Evolutionary conservation across 192 early-diverging fungal genomes (phyloP), one percentile per base, ranked within the genome.

Genomic region (Umbelopsis vinacea): DNA sequence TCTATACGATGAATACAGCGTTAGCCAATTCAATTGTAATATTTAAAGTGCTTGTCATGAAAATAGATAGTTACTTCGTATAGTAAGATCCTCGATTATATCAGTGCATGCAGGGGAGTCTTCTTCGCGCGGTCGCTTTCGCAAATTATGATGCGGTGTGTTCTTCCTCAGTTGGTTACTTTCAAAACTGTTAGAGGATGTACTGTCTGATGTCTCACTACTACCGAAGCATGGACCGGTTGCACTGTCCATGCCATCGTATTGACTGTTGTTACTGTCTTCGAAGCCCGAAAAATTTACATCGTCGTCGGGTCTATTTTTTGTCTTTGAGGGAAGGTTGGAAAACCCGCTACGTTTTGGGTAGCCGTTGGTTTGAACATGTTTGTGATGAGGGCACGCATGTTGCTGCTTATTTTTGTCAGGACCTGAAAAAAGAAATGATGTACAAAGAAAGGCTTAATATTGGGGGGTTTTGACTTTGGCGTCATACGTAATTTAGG

Each of bases 51-150:
- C 0, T 37, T 3, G 35, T 63, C 10, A 24, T 63, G 10, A 38
- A 45, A 53, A 22, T 45, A 43, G 15, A 35, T 19, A 37, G 22
- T 29, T 72, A 72, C 71, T 72, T 67, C 48, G 24, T 12, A 50
- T 47, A 5, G 57, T 66, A 48, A 72, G 47, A 66, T 72, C 71
- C 6, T 66, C 71, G 29, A 72, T 72, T n/a, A 72, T 43, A 1
- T 63, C 57, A 35, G 14, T 63, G 57, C 57, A 63, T 14, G 17
- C 26, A 29, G 33, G 57, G 17, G 33, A 17, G 29, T 29, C 33
- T 37, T 63, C 29, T 12, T 37, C 26, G 26, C 33, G 57, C 8
- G 35, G 14, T 3, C 57, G 57, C 57, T 63, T 63, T 35, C 33
- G 12, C 19, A 29, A 37, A 15, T 63, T 63, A 26, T 0, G 35